Base-by-base conservation (phyloP, 352 stramenopile genomes). In the Globisporangium alternatum region DNA sequence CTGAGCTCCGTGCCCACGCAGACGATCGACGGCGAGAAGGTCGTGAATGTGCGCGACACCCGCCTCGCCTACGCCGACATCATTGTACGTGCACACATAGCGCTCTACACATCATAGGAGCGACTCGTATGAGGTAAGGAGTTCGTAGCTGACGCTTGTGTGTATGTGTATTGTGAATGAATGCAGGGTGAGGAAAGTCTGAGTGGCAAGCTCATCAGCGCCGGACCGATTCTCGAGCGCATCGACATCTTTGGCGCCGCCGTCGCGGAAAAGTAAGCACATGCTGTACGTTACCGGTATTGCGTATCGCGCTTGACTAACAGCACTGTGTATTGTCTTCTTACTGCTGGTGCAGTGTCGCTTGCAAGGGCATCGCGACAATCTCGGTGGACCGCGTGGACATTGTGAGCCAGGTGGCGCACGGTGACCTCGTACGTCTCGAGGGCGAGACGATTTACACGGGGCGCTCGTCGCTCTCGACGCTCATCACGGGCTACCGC, bases 341-440 rank as follows among this genome's bases (percentile, higher is more conserved):
- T 60, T 41, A 6, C 30, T 66, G 17, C 10, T 56, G 3, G 51
- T 65, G 21, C 31, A 85, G 78, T 68, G 69, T 86, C 43, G 79
- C 79, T 19, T 76, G 74, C 62, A 84, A 83, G 64, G 68, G 67
- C 21, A 84, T 87, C 47, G 81, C 81, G 35, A 90, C 81, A 25
- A 83, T 90, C 58, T 86, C 77, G 4, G 74, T 89, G 5, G 81
- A 90, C 45, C 81, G 77, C n/a, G 78, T 90, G 19, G 78, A 88
- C 54, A 82, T 88, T 54, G 80, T 76, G 51, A 83, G 77, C 62
- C 81, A 83, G 48, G 81, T 90, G 53, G 78, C 77, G 9, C 77
- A 90, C 21, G 78, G 81, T 12, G 81, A 88, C 57, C 74, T 88
- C 48, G 74, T 90, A 25, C 78, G 81, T 8, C 70, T 90, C 0